Conservation (phyloP, 2,329 filamentous ascomycete genomes). For the Fonsecaea monophora region DNA sequence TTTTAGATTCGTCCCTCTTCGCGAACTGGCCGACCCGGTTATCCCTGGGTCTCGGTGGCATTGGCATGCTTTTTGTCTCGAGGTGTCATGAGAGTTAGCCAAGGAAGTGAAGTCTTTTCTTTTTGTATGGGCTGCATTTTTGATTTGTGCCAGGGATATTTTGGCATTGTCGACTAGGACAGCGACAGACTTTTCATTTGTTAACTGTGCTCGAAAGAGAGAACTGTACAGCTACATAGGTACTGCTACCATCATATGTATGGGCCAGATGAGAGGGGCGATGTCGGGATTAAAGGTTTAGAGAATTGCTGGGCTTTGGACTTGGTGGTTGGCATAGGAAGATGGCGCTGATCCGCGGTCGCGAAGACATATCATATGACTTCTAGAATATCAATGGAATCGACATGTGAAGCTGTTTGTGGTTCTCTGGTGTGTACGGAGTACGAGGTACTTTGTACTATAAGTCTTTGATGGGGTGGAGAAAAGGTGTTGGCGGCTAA, state of each 20-base stretch:
- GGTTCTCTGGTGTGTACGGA: background rate
- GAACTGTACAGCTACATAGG: conserved; percentile 38
- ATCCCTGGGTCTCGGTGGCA: conserved; percentile 21
- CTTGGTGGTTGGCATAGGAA: conserved; percentile 2
- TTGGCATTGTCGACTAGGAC: conserved; percentile 35
- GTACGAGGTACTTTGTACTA: no score
- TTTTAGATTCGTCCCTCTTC: conserved; percentile 20
- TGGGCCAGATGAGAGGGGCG: conserved; percentile 25
- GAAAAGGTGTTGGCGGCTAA: background rate
- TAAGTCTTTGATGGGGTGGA: background rate
- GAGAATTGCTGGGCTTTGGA: conserved; percentile 12
- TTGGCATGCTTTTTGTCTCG: conserved; percentile 14
- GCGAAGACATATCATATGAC: background rate
- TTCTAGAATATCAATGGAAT: background rate
- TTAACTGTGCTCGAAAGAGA: conserved; percentile 30
- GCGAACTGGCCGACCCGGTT: conserved; percentile 1
- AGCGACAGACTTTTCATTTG: conserved; percentile 37
- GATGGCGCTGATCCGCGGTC: conserved; percentile 1
- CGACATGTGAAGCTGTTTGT: background rate
- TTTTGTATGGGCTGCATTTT: conserved; percentile 35
- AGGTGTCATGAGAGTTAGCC: conserved; percentile 13
- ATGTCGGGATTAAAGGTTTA: conserved; percentile 13
- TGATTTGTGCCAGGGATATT: conserved; percentile 20
- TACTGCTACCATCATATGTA: conserved; percentile 27
- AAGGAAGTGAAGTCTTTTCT: conserved; percentile 9